phyloP scores from a whole-genome alignment of 108 stramenopile species.

The Skeletonema tropicum region DNA sequence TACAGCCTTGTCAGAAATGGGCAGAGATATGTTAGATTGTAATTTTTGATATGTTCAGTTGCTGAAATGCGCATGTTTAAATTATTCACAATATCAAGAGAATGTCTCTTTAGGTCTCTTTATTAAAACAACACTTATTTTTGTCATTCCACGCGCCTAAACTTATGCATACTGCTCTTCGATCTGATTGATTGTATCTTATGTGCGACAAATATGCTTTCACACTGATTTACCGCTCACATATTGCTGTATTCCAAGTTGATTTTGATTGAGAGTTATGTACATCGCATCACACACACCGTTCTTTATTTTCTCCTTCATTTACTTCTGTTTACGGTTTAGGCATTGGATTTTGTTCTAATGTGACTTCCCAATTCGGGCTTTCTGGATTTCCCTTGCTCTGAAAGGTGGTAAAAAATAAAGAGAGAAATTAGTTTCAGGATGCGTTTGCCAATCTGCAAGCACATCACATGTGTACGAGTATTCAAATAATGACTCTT shows the following conservation, averaged over 20 bases:
- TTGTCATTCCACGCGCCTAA: no score
- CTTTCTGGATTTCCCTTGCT: slow-evolving; percentile 50
- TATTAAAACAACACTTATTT: no score
- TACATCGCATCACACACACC: not conserved
- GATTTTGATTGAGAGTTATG: not conserved
- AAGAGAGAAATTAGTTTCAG: not conserved
- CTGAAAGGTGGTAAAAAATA: not conserved
- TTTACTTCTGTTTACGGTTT: slow-evolving; percentile 42
- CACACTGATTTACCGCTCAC: not conserved
- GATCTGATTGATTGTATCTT: not conserved
- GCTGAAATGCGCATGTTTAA: no score
- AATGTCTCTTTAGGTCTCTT: no score
- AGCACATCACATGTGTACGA: not conserved
- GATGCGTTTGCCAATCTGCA: not conserved
- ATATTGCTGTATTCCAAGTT: not conserved
- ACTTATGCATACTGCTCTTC: not conserved
- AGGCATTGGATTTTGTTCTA: slow-evolving; percentile 90
- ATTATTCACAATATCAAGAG: no score
- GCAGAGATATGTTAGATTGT: no score
- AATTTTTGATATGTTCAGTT: no score
- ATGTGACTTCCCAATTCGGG: slow-evolving; percentile 73
- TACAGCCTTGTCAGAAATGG: no score
- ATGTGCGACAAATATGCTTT: not conserved
- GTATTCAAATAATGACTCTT: not conserved
- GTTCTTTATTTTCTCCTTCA: not conserved